Evolutionary conservation across 2,329 filamentous ascomycete species (phyloP), one percentile per base, ranked within the genome.

Genomic region (Fusarium staphyleae): DNA sequence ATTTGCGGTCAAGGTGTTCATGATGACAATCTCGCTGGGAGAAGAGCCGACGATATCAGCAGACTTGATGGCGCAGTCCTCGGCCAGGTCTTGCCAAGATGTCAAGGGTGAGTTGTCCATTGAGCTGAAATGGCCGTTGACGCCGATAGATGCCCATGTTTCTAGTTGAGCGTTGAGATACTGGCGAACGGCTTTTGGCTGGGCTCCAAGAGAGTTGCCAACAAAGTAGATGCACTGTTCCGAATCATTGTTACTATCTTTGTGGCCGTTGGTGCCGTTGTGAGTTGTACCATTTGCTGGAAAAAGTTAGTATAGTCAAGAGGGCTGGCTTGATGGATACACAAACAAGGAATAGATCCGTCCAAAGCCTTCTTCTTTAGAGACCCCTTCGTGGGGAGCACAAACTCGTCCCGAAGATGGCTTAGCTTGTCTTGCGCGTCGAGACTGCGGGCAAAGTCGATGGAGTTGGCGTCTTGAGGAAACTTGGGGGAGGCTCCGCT

Each of bases 141-240:
- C 92, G 14, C 88, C 92, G 61, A 95, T 88, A 0, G 86, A 88
- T 0, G 88, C 88, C 92, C 93, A 96, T 3, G 90, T 91, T 57
- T 88, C 83, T 1, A 96, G 81, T 63, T 96, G 91, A 5, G 85
- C 82, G 37, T 87, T 78, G 57, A 96, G 75, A 57, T 90, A 87
- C 13, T 81, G 76, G 14, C 82, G 78, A 0, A 87, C 86, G 12
- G 82, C 82, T 57, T 83, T 85, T 36, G 93, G 91, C 71, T 96
- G 92, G 4, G 93, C 83, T 30, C 92, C 92, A 1, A 96, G 82
- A 0, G 91, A 96, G 76, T 96, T 96, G 50, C 93, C 93, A 62
- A 91, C 93, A 59, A 97, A 86, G 73, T 96, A 97, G 53, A 91
- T 87, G 53, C 72, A 71, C 52, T 69, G 66, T 39, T 73, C 63